These are phyloP conservation scores for Russula foetens DNA, from an alignment of 768 basidiomycete species.

Conservation along the genomic window DNA sequence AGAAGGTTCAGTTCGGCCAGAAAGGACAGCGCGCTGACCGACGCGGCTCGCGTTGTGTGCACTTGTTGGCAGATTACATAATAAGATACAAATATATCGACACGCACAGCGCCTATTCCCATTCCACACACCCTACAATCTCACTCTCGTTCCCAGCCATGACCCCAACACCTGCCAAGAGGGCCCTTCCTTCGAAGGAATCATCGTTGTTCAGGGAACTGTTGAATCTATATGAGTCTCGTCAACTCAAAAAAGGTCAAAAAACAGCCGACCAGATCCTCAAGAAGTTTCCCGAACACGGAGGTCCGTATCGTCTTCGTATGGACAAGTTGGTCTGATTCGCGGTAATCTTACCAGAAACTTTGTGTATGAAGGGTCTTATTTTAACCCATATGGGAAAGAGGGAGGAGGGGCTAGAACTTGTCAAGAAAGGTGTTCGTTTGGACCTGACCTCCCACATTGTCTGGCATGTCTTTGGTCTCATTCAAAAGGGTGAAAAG, in stretches of 20 bases:
- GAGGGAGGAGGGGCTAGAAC: slow-evolving; percentile 72
- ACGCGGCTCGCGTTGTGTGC: slow-evolving; percentile 20
- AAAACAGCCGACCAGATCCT: slow-evolving; percentile 91
- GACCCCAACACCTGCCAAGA: slow-evolving; percentile 31
- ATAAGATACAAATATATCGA: not conserved
- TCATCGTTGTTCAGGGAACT: slow-evolving; percentile 79
- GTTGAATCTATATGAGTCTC: slow-evolving; percentile 78
- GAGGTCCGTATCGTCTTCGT: slow-evolving; percentile 44
- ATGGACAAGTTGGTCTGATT: slow-evolving; percentile 7
- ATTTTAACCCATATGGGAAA: slow-evolving; percentile 72
- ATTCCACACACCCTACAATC: no score
- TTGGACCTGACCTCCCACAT: slow-evolving; percentile 86
- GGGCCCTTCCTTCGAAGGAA: slow-evolving; percentile 75
- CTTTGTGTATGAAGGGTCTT: slow-evolving; percentile 93
- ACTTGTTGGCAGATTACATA: slow-evolving; percentile 7
- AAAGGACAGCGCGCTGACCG: slow-evolving; percentile 1
- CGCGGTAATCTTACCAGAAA: slow-evolving; percentile 48
- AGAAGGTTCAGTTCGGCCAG: not conserved
- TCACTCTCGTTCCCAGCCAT: slow-evolving; percentile 3
- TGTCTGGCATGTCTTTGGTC: slow-evolving; percentile 96
- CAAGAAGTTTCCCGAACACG: slow-evolving; percentile 93
- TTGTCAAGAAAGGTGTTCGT: slow-evolving; percentile 77
- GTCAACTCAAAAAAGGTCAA: slow-evolving; percentile 81
- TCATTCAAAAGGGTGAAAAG: slow-evolving; percentile 89
- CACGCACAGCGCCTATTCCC: no score